These are phyloP conservation scores for Aurantiochytrium sp. DNA, from an alignment of 108 stramenopile genomes.

Conservation along the genomic window DNA sequence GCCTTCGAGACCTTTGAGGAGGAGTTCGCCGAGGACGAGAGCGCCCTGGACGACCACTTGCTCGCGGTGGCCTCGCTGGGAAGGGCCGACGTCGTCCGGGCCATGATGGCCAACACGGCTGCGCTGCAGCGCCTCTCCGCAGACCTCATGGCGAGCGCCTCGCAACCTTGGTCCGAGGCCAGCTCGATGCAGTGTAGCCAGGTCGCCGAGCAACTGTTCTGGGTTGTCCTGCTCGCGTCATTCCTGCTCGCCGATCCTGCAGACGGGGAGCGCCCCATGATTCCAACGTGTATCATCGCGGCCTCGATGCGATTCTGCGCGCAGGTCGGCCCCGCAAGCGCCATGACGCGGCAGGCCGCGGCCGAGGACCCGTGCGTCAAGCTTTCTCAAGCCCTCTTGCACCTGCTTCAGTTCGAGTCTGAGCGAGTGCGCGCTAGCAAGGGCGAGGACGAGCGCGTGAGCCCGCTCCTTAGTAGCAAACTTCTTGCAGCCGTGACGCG, in stretches of 20 bases:
- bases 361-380: background rate
- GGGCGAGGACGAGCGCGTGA: slow-evolving; percentile 1
- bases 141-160: background rate
- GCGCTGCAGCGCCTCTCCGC: background rate
- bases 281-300: background rate
- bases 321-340: background rate
- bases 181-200: background rate
- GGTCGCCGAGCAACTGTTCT: background rate
- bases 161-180: background rate
- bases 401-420: background rate
- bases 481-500: background rate
- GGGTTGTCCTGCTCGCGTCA: background rate
- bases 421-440: background rate
- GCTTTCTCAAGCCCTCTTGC: background rate
- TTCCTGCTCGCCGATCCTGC: background rate
- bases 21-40: background rate
- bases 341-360: background rate
- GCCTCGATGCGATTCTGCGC: background rate
- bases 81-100: background rate
- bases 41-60: background rate
- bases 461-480: background rate
- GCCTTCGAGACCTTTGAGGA: background rate
- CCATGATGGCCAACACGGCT: background rate
- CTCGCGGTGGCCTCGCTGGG: background rate
- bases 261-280: background rate